phyloP scores from a whole-genome alignment of 768 basidiomycete species.

The Termitomyces eurrhizus region DNA sequence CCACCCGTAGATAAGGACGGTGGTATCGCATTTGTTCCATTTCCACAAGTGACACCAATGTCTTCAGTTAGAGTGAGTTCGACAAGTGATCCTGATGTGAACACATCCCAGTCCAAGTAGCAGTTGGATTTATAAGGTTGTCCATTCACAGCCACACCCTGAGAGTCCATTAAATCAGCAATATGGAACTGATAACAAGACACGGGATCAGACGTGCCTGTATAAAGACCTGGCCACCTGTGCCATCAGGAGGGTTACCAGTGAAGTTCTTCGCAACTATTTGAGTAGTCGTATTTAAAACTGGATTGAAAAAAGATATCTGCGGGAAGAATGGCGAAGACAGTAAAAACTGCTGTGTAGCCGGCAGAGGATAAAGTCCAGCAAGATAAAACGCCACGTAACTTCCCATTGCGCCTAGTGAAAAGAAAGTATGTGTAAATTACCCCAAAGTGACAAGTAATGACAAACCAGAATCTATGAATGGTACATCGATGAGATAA shows the following conservation, averaged over 20 bases:
- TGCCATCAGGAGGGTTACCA: constrained; percentile 50
- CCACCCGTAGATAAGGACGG: constrained; percentile 67
- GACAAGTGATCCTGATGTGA: constrained; percentile 45
- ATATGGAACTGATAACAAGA: neutral
- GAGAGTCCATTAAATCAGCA: neutral
- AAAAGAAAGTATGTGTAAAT: neutral
- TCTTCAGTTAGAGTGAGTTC: constrained; percentile 54
- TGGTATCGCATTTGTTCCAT: constrained; percentile 41
- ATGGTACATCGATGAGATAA: constrained; percentile 12
- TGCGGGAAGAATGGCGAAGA: constrained; percentile 60
- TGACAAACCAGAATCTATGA: constrained; percentile 20
- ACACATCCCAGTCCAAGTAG: constrained; percentile 65
- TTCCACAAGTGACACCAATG: constrained; percentile 50
- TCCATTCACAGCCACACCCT: constrained; percentile 59
- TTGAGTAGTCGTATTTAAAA: constrained; percentile 52
- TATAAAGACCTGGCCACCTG: constrained; percentile 53
- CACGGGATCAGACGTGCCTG: constrained; percentile 32
- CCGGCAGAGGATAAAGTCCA: constrained; percentile 61
- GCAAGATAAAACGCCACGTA: constrained; percentile 56
- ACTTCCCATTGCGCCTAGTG: constrained; percentile 56
- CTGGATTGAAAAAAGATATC: constrained; percentile 59
- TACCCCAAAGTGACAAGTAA: neutral
- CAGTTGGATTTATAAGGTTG: constrained; percentile 58
- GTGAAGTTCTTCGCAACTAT: constrained; percentile 46
- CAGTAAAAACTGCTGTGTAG: constrained; percentile 54